These are phyloP conservation scores for Podaxis rugospora DNA, from an alignment of 768 basidiomycete genomes.

Conservation along the genomic window DNA sequence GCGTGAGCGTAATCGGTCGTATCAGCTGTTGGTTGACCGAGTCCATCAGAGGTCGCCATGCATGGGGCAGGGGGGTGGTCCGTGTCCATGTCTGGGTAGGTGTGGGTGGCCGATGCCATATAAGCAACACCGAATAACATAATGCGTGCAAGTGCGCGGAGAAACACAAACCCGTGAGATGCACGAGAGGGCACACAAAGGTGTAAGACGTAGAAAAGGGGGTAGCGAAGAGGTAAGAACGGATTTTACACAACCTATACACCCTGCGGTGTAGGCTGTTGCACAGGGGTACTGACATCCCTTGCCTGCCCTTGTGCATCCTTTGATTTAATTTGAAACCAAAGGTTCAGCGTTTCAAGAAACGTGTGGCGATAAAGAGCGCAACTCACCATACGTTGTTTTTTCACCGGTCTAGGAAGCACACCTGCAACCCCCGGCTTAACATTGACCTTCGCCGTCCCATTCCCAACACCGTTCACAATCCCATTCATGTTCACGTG, in stretches of 20 bases:
- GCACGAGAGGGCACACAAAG: not conserved
- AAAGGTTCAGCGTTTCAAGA: not conserved
- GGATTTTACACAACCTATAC: slow-evolving; percentile 53
- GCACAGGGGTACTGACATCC: slow-evolving; percentile 50
- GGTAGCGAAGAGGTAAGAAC: not conserved
- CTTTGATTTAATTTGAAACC: slow-evolving; percentile 25
- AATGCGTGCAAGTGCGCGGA: not conserved
- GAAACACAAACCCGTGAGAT: not conserved
- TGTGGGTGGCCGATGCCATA: not conserved
- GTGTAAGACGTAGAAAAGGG: not conserved
- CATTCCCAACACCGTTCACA: slow-evolving; percentile 30
- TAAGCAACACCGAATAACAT: not conserved
- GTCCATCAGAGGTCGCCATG: not conserved
- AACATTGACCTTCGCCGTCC: slow-evolving; percentile 37
- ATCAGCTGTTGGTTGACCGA: not conserved
- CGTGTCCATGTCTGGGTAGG: not conserved
- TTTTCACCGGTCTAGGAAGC: slow-evolving; percentile 70
- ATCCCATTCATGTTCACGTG: slow-evolving; percentile 24
- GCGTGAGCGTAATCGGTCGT: not conserved
- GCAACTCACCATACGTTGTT: slow-evolving; percentile 63
- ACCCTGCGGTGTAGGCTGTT: slow-evolving; percentile 73
- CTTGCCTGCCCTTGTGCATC: slow-evolving; percentile 62
- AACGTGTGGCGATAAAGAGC: not conserved
- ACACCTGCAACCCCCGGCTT: slow-evolving; percentile 55
- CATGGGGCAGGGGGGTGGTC: not conserved